Conservation (phyloP, 2,329 filamentous ascomycete genomes). For the Dendryphion nanum region DNA sequence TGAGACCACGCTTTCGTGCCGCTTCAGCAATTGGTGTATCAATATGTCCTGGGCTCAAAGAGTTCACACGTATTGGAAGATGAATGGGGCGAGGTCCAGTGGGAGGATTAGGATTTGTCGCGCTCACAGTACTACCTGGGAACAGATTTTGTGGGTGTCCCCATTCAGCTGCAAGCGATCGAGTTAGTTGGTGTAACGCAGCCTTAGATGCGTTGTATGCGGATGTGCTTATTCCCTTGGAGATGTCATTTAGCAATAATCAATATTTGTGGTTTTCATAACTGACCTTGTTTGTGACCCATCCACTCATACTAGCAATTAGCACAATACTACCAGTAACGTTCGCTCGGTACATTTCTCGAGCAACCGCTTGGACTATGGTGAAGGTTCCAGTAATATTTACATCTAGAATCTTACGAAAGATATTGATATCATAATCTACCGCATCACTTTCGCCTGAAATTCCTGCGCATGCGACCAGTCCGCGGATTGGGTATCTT, state of each 20-base stretch:
- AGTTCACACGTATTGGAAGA: conserved; percentile 52
- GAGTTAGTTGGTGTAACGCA: conserved; percentile 52
- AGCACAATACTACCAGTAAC: conserved; percentile 38
- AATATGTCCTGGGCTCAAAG: conserved; percentile 54
- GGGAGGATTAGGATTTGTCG: conserved; percentile 16
- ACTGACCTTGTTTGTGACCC: conserved; percentile 29
- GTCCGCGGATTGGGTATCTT: conserved; percentile 21
- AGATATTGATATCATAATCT: conserved; percentile 31
- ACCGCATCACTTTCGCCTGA: conserved; percentile 31
- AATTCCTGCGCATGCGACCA: conserved; percentile 29
- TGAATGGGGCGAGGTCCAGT: conserved; percentile 12
- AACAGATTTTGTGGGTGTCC: conserved; percentile 40
- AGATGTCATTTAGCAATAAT: neutral
- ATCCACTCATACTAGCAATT: conserved; percentile 39
- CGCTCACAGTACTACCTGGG: conserved; percentile 25
- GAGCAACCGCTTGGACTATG: conserved; percentile 30
- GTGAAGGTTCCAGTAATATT: conserved; percentile 41
- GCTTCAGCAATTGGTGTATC: conserved; percentile 42
- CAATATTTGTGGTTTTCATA: neutral
- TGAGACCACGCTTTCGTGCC: conserved; percentile 27
- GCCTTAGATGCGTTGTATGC: conserved; percentile 57
- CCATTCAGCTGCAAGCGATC: conserved; percentile 49
- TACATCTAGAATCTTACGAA: conserved; percentile 37
- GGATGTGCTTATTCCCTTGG: conserved; percentile 40
- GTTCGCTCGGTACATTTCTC: conserved; percentile 27